Evolutionary conservation across 2,329 filamentous ascomycete species (phyloP).

Genomic region (Botryotinia globosa): DNA sequence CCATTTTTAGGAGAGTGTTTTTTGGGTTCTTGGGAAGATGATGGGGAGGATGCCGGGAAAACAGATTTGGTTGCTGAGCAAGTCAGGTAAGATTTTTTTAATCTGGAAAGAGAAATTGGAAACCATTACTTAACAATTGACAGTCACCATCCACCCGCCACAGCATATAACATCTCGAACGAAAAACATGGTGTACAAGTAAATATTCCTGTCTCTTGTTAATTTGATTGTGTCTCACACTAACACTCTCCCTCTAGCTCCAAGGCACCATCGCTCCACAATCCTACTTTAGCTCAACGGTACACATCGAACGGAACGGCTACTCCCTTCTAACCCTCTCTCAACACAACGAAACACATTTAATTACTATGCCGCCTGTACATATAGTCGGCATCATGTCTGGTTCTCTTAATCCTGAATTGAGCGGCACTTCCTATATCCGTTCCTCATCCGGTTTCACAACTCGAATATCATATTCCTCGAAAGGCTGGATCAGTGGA

Average conservation of each 20-base stretch:
- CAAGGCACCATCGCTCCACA: slow-evolving; percentile 94
- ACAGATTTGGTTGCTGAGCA: slow-evolving; percentile 91
- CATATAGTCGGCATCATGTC: slow-evolving; percentile 92
- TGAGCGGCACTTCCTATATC: slow-evolving; percentile 81
- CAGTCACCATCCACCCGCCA: slow-evolving; percentile 88
- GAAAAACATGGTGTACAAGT: slow-evolving; percentile 67
- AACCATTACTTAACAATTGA: neutral
- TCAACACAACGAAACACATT: slow-evolving; percentile 56
- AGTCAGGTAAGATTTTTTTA: slow-evolving; percentile 56
- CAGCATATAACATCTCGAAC: slow-evolving; percentile 90
- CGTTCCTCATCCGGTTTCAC: slow-evolving; percentile 82
- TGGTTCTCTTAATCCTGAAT: slow-evolving; percentile 81
- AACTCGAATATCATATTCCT: slow-evolving; percentile 84
- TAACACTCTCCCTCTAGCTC: slow-evolving; percentile 42
- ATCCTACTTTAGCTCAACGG: slow-evolving; percentile 87
- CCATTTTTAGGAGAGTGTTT: slow-evolving; percentile 95
- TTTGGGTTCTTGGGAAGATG: slow-evolving; percentile 82
- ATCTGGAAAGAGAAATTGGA: slow-evolving; percentile 7
- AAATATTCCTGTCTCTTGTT: slow-evolving; percentile 11
- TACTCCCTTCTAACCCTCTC: slow-evolving; percentile 81
- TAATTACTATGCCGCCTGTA: slow-evolving; percentile 85
- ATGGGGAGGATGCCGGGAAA: slow-evolving; percentile 56
- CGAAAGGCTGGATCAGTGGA: slow-evolving; percentile 89
- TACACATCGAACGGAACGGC: slow-evolving; percentile 90
- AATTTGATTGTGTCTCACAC: neutral